Base-by-base conservation (phyloP, 176 grass and related monocot genomes). In the Oryza nivara region DNA sequence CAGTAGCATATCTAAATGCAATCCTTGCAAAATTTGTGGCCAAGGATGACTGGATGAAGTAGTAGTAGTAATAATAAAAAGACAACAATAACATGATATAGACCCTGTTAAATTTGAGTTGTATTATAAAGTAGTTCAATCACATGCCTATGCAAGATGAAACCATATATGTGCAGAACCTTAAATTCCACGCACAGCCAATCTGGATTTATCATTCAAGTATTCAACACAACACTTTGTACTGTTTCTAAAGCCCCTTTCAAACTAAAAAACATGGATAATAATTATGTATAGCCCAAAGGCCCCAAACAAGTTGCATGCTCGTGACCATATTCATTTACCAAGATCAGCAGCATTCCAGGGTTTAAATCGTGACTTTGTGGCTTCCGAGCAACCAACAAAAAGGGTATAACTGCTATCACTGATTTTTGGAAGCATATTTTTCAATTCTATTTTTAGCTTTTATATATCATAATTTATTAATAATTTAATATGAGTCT, bases 261-360 rank as follows among this genome's bases (percentile, higher is more conserved):
- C 15, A 65, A 5, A 60, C 40, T 65, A 25, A 82, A 43, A 47
- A 25, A 82, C 69, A 73, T 34, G 69, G 52, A 64, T 38, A 20
- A 56, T 60, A 35, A 26, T 82, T 73, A 58, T 61, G 5, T 6
- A 65, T n/a, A 65, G 6, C 6, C 11, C 16, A 32, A 32, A 32
- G 30, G 30, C 30, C 30, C 30, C 30, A 20, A 34, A 45, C 30
- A 28, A 73, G 17, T 13, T 56, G 32, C 9, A 65, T 5, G 7
- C 3, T 60, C n/a, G 23, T 64, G 36, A 32, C 44, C 70, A 28
- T 44, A 73, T 82, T 63, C 35, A 82, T 54, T 46, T 13, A 40
- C 80, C 70, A 65, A 73, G 38, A 83, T 64, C 52, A 60, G 71
- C 77, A 80, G 3, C 54, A 58, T 2, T 58, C 54, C 54, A 58